A percentile compares a stretch with the other conserved stretches of the same genome.
These are phyloP conservation scores for Chaetomium globosum DNA, from an alignment of 2,329 filamentous ascomycete species.

Conservation along the genomic window DNA sequence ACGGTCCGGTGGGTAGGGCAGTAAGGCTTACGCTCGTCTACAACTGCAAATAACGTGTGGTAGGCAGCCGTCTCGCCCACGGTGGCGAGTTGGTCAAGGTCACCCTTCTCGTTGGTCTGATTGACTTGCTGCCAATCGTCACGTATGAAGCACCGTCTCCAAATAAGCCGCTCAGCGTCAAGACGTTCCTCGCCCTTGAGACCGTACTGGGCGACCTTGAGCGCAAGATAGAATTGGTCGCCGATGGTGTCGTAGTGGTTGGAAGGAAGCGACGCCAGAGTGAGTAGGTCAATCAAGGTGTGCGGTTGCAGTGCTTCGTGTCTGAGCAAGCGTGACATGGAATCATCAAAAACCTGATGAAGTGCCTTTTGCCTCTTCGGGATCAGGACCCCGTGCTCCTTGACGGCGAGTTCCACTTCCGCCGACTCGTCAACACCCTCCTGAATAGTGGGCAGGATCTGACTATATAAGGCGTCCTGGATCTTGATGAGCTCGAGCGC, in stretches of 20 bases:
- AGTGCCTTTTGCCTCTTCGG: constrained; percentile 66
- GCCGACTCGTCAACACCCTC: constrained; percentile 78
- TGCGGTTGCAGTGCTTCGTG: constrained; percentile 71
- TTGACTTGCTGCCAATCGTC: constrained; percentile 85
- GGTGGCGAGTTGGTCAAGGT: constrained; percentile 65
- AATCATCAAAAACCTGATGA: constrained; percentile 70
- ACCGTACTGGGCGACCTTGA: constrained; percentile 61
- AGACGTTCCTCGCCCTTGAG: constrained; percentile 59
- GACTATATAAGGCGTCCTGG: constrained; percentile 76
- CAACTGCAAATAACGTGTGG: constrained; percentile 65
- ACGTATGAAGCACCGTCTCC: constrained; percentile 81
- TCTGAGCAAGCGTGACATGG: constrained; percentile 68
- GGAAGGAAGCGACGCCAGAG: constrained; percentile 62
- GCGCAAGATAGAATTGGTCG: constrained; percentile 74
- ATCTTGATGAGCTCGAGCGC: constrained; percentile 71
- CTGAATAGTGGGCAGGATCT: constrained; percentile 67
- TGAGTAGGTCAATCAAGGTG: constrained; percentile 73
- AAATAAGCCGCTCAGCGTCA: constrained; percentile 67
- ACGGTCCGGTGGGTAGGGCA: background rate
- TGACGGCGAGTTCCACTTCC: constrained; percentile 74
- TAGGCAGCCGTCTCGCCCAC: constrained; percentile 70
- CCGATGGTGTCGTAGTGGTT: constrained; percentile 56
- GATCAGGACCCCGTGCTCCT: constrained; percentile 61
- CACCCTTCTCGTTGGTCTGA: constrained; percentile 73
- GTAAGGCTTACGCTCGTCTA: constrained; percentile 61